Base-by-base conservation (phyloP, 345 rosid species). In the Brassica rapa region DNA sequence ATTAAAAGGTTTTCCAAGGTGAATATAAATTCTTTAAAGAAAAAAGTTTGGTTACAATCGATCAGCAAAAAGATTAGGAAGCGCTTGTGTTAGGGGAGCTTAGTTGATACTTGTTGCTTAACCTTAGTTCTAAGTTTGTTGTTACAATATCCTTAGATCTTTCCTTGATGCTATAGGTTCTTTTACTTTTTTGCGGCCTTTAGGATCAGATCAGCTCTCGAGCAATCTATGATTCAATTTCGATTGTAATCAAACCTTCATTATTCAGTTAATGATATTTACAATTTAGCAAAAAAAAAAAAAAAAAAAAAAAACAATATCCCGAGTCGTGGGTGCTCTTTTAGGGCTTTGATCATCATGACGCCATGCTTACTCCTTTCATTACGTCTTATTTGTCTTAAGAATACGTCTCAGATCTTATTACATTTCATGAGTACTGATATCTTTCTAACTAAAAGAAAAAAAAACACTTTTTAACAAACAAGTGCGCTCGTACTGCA, bases 301-400 rank as follows among this genome's bases (percentile, higher is more conserved):
- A 19, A 19, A 19, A 19, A 19, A 19, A 19, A 19, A 19, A 19
- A 19, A 19, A 81, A 76, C 70, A 76, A 49, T 75, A 76, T 80
- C 83, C 55, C 23, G 61, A 16, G 53, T 6, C 8, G 79, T 80
- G 73, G 68, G 70, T 75, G 64, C 74, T 71, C 67, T 71, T 75
- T 75, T 81, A 81, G 83, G 83, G 83, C 83, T 81, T 75, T 65
- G 29, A 49, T 81, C 77, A 81, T 76, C 80, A 75, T 81, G 83
- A 76, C 83, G 80, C 57, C 49, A 65, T 66, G 77, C 83, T 71
- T 81, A 81, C 70, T 72, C 73, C 46, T 15, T 63, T 24, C 68
- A 6, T 65, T 43, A 10, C 10, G 15, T 66, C 56, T 6, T 51
- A 14, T 46, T 10, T n/a, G 21, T 51, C 72, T 55, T 27, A 1